These are phyloP conservation scores for Mycogone perniciosa DNA, from an alignment of 2,329 filamentous ascomycete species.

Conservation along the genomic window DNA sequence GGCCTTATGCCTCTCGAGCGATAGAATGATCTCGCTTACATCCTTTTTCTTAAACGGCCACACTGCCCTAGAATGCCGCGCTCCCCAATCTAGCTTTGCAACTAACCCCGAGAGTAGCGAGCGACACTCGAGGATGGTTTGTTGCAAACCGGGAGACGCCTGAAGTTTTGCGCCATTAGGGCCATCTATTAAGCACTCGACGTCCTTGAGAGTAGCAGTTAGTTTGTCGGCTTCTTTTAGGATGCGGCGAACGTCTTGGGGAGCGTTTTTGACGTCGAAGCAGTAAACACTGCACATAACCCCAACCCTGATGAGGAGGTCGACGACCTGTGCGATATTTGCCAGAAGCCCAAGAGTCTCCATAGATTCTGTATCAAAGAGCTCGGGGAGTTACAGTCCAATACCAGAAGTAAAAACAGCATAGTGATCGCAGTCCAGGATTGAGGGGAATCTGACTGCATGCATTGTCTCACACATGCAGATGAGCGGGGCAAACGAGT, in stretches of 20 bases:
- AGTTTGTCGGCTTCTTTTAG: constrained; percentile 9
- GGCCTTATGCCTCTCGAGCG: constrained; percentile 4
- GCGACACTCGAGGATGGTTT: constrained; percentile 3
- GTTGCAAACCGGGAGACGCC: not conserved
- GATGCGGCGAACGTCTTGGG: constrained; percentile 9
- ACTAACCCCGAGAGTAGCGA: not conserved
- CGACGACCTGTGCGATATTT: constrained; percentile 11
- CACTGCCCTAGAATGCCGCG: constrained; percentile 5
- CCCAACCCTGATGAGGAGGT: constrained; percentile 12
- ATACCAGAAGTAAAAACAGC: not conserved
- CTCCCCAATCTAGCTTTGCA: constrained; percentile 9
- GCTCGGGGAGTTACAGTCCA: not conserved
- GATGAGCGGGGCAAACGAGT: no score
- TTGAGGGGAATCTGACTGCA: no score
- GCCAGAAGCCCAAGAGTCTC: constrained; percentile 10
- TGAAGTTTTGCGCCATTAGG: constrained; percentile 8
- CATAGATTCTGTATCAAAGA: constrained; percentile 1
- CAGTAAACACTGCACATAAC: constrained; percentile 13
- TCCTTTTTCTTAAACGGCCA: constrained; percentile 12
- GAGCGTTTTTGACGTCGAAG: constrained; percentile 8
- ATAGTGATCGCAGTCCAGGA: not conserved
- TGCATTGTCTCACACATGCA: no score
- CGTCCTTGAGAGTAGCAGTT: constrained; percentile 7
- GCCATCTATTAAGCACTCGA: constrained; percentile 3
- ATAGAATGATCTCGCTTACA: not conserved